phyloP scores from a whole-genome alignment of 176 grass and related monocot genomes.

The Poa annua region DNA sequence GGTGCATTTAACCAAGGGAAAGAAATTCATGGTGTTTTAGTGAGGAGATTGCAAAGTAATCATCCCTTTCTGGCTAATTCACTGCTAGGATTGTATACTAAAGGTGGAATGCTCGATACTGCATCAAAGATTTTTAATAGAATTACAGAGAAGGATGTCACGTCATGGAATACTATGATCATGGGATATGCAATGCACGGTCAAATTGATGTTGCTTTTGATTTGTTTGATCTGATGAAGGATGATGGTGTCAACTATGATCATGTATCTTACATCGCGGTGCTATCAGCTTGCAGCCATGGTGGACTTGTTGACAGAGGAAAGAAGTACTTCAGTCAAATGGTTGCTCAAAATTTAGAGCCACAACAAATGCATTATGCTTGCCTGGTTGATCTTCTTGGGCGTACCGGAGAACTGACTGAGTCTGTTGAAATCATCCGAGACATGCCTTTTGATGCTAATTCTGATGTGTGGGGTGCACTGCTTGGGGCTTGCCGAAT shows the following conservation, averaged over 20 bases:
- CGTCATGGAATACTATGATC: constrained; percentile 90
- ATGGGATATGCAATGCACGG: constrained; percentile 77
- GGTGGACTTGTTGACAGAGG: constrained; percentile 80
- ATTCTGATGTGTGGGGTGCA: constrained; percentile 90
- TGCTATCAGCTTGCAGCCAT: constrained; percentile 81
- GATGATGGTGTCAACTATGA: constrained; percentile 65
- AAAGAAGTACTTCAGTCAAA: constrained; percentile 79
- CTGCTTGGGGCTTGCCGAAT: constrained; percentile 82
- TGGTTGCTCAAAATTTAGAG: constrained; percentile 62
- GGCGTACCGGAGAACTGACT: constrained; percentile 68
- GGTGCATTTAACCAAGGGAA: constrained; percentile 76
- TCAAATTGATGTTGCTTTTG: constrained; percentile 63
- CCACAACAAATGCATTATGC: constrained; percentile 88
- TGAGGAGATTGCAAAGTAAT: constrained; percentile 55
- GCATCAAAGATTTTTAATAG: constrained; percentile 70
- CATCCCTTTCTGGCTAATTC: constrained; percentile 74
- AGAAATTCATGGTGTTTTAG: constrained; percentile 75
- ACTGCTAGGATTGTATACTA: constrained; percentile 70
- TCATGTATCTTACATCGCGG: constrained; percentile 87
- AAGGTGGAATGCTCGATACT: constrained; percentile 74
- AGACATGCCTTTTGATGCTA: constrained; percentile 77
- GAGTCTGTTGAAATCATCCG: constrained; percentile 65
- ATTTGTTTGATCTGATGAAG: constrained; percentile 76
- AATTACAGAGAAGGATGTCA: constrained; percentile 62
- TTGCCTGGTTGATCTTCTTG: constrained; percentile 92